A percentile compares a stretch with the other conserved stretches of the same genome.
These are phyloP conservation scores for Emericellopsis atlantica DNA, from an alignment of 2,329 filamentous ascomycete genomes.

Conservation along the genomic window DNA sequence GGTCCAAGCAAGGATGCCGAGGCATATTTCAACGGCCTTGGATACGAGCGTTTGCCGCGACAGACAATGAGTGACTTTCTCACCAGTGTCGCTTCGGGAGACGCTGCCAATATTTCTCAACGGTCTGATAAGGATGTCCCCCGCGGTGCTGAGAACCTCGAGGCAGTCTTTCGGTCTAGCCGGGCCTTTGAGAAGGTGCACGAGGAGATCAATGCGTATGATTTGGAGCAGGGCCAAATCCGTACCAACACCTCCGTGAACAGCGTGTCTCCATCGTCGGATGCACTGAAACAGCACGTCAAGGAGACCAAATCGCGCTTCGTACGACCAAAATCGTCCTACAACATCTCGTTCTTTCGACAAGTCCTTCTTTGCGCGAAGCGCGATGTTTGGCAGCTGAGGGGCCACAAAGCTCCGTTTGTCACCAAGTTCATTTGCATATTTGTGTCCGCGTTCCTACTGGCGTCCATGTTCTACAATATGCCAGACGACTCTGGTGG, in stretches of 20 bases:
- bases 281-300: not conserved
- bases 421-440: constrained; percentile 47
- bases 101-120: not conserved
- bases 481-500: constrained; percentile 33
- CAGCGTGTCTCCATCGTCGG: not conserved
- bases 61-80: constrained; percentile 4
- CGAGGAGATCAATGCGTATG: constrained; percentile 32
- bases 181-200: constrained; percentile 42
- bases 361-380: constrained; percentile 55
- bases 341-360: constrained; percentile 57
- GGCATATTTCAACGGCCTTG: constrained; percentile 2
- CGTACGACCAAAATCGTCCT: constrained; percentile 52
- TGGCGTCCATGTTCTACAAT: constrained; percentile 47
- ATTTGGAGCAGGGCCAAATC: not conserved
- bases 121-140: not conserved
- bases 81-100: constrained; percentile 1
- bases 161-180: constrained; percentile 47
- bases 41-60: constrained; percentile 1
- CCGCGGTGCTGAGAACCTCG: constrained; percentile 43
- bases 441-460: constrained; percentile 43
- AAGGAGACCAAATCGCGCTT: constrained; percentile 48
- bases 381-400: constrained; percentile 63
- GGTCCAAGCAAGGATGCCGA: constrained; percentile 1
- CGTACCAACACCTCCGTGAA: no score
- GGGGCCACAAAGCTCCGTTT: constrained; percentile 57